Evolutionary conservation across 495 filamentous ascomycete genomes (phyloP).

Genomic region (Hyaloscypha variabilis): DNA sequence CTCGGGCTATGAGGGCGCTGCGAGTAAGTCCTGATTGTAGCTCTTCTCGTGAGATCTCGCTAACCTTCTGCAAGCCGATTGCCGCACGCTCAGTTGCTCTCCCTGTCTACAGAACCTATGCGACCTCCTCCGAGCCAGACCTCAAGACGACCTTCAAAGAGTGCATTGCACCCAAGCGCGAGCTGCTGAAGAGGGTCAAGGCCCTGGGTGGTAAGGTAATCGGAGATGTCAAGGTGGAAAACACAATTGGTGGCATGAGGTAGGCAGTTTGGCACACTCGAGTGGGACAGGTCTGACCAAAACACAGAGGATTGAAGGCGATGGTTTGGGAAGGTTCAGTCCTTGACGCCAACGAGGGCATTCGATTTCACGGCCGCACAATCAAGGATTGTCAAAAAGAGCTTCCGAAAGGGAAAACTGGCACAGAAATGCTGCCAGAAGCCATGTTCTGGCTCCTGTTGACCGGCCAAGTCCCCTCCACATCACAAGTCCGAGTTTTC

Average conservation of each 20-base stretch:
- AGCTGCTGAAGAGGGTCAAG: slow-evolving; percentile 90
- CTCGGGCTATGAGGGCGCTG: slow-evolving; percentile 51
- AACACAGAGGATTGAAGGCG: slow-evolving; percentile 76
- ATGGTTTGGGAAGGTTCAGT: slow-evolving; percentile 99
- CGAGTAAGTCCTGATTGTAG: slow-evolving; percentile 45
- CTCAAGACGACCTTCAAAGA: slow-evolving; percentile 83
- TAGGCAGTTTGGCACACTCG: slow-evolving; percentile 30
- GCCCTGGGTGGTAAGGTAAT: slow-evolving; percentile 78
- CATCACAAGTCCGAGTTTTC: slow-evolving; percentile 76
- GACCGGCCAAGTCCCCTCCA: slow-evolving; percentile 88
- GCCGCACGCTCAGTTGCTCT: slow-evolving; percentile 32
- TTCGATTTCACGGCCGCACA: slow-evolving; percentile 95
- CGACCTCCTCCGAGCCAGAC: slow-evolving; percentile 77
- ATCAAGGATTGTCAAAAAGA: slow-evolving; percentile 97
- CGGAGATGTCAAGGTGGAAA: slow-evolving; percentile 92
- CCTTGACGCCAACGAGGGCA: slow-evolving; percentile 94
- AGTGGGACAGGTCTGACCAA: slow-evolving; percentile 18
- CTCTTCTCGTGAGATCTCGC: neutral
- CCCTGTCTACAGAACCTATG: slow-evolving; percentile 54
- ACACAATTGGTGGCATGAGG: slow-evolving; percentile 95
- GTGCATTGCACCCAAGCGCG: slow-evolving; percentile 87
- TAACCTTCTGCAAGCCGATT: slow-evolving; percentile 35
- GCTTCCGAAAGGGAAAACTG: slow-evolving; percentile 88
- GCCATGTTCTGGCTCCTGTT: slow-evolving; percentile 99
- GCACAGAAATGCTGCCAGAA: slow-evolving; percentile 99